Evolutionary conservation across 2,329 filamentous ascomycete species (phyloP).

Genomic region (Aspergillus sojae): DNA sequence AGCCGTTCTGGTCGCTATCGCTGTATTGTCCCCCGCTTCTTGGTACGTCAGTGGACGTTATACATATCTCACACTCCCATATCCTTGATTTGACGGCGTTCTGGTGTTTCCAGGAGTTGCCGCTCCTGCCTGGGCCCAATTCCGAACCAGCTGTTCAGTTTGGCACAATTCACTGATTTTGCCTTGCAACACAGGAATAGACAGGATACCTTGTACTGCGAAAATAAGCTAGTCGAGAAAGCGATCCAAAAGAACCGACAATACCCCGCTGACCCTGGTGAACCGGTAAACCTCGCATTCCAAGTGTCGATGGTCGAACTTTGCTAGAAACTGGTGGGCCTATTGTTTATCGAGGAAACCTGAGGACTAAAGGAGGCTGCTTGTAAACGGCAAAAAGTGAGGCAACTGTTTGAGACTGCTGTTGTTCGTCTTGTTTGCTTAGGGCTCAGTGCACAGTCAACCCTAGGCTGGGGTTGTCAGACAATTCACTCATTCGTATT

Average conservation of each 20-base stretch:
- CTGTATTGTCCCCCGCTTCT: neutral
- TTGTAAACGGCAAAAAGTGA: slow-evolving; percentile 5
- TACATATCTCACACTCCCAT: no score
- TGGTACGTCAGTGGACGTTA: slow-evolving; percentile 7
- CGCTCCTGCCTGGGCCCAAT: slow-evolving; percentile 14
- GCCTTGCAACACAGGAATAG: neutral
- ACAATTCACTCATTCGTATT: neutral
- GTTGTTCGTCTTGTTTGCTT: slow-evolving; percentile 5
- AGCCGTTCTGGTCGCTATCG: slow-evolving; percentile 2
- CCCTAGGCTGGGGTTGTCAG: neutral
- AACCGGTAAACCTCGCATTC: neutral
- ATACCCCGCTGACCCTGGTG: neutral
- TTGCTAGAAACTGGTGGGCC: neutral
- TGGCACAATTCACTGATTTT: slow-evolving; percentile 7
- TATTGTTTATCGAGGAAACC: neutral
- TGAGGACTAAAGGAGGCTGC: neutral
- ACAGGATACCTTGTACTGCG: neutral
- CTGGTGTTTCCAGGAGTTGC: slow-evolving; percentile 14
- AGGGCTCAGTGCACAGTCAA: slow-evolving; percentile 8
- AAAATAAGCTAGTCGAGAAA: neutral
- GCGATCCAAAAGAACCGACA: neutral
- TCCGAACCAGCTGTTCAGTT: slow-evolving; percentile 10
- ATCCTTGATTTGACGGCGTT: slow-evolving; percentile 3
- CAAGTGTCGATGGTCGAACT: slow-evolving; percentile 1
- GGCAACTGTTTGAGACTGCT: neutral